Percentiles rank a stretch among this genome's conserved stretches.
phyloP scores from a whole-genome alignment of 2,329 filamentous ascomycete species.

The Claviceps sp. region DNA sequence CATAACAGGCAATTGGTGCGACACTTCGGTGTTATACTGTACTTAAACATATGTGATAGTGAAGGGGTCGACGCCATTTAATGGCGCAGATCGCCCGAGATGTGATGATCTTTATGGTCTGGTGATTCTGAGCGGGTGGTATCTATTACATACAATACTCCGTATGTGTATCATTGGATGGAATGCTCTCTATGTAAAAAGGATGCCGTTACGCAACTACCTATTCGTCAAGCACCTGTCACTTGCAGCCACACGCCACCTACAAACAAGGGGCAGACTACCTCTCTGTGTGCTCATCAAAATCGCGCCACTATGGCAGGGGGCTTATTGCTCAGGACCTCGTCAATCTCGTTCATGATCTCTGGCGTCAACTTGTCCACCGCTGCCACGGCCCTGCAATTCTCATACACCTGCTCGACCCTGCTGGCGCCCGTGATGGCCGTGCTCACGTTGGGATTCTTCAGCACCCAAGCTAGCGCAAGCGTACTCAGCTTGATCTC shows the following conservation, averaged over 20 bases:
- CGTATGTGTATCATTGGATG: too few species aligned
- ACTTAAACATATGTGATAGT: not conserved
- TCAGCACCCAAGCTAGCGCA: conserved; percentile 49
- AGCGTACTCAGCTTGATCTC: conserved; percentile 43
- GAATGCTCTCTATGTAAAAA: not conserved
- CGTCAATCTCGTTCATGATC: conserved; percentile 46
- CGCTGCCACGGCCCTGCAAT: conserved; percentile 36
- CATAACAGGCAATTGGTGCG: not conserved
- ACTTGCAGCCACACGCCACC: not conserved
- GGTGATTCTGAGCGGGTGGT: too few species aligned
- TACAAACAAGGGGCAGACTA: not conserved
- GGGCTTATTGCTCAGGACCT: conserved; percentile 45
- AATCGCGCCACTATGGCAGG: conserved; percentile 25
- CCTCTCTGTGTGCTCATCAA: conserved; percentile 6
- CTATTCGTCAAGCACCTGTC: too few species aligned
- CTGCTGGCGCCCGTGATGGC: conserved; percentile 48
- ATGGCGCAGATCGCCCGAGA: not conserved
- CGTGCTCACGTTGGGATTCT: conserved; percentile 46
- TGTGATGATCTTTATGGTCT: too few species aligned
- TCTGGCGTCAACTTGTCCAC: conserved; percentile 44
- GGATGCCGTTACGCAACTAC: not conserved
- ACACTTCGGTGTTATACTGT: not conserved
- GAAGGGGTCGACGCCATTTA: not conserved
- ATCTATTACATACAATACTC: too few species aligned
- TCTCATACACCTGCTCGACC: conserved; percentile 46